Conservation (phyloP, 495 filamentous ascomycete genomes). For the Penicillium mononematosum region DNA sequence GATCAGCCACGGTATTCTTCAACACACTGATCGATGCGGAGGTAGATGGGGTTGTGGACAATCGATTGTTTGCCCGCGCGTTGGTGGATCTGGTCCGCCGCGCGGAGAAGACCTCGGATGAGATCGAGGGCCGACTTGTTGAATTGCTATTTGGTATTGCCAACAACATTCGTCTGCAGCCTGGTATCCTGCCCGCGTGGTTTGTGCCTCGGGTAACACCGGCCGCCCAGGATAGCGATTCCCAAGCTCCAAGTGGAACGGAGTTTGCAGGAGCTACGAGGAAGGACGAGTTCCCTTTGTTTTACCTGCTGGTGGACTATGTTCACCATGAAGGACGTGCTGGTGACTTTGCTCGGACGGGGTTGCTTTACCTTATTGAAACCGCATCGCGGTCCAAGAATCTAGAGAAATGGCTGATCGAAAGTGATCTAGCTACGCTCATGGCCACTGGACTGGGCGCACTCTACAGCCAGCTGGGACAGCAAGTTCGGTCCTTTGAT, state of each 20-base stretch:
- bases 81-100: slow-evolving; percentile 72
- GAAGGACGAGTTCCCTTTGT: slow-evolving; percentile 91
- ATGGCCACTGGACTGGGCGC: slow-evolving; percentile 97
- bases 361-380: slow-evolving; percentile 93
- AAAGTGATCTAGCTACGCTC: slow-evolving; percentile 91
- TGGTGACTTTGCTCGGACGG: slow-evolving; percentile 96
- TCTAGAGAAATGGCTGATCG: slow-evolving; percentile 93
- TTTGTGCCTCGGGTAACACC: slow-evolving; percentile 54
- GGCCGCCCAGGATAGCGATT: slow-evolving; percentile 42
- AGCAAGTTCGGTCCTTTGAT: slow-evolving; percentile 39
- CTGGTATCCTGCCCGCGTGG: slow-evolving; percentile 82
- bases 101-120: slow-evolving; percentile 58
- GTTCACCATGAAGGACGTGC: slow-evolving; percentile 90
- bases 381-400: slow-evolving; percentile 76
- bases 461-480: slow-evolving; percentile 93
- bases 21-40: slow-evolving; percentile 91
- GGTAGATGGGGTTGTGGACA: slow-evolving; percentile 88
- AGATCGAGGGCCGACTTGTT: slow-evolving; percentile 80
- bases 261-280: slow-evolving; percentile 81
- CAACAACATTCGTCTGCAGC: slow-evolving; percentile 88
- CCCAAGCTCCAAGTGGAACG: slow-evolving; percentile 49
- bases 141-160: slow-evolving; percentile 92
- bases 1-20: slow-evolving; percentile 80
- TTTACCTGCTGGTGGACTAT: slow-evolving; percentile 92
- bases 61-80: slow-evolving; percentile 75